Base-by-base conservation (phyloP, 495 filamentous ascomycete genomes). In the Daldinia loculata region DNA sequence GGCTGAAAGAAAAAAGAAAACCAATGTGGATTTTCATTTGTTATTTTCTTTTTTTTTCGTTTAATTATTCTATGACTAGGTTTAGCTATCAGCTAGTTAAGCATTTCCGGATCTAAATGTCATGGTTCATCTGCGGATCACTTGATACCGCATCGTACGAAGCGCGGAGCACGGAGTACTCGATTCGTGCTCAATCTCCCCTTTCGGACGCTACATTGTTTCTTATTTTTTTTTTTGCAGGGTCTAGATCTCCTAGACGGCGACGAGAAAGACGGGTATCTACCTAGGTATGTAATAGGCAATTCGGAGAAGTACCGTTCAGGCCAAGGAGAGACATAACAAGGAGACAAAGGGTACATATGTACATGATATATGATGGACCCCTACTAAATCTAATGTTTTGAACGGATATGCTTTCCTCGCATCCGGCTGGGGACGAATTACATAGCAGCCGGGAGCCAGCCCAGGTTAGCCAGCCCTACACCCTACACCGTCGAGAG, bases 401-500 rank as follows among this genome's bases (percentile, higher is more conserved):
- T 63, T 53, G 19, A 48, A 52, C 70, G 70, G 70, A 73, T 66
- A 66, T 48, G 41, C 7, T 56, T 32, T 69, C 66, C 70, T 69
- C 62, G 66, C 70, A 69, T 73, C 70, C 70, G 70, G 50, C 50
- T 53, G 50, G 50, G 61, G 32, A 57, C 58, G 61, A 66, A 57
- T 34, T 51, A n/a, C n/a, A n/a, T n/a, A 39, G 36, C 56, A 15
- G 29, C 32, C 61, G 34, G 64, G 34, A 17, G 48, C 55, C 36
- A 65, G 48, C 34, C 27, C 19, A 51, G 60, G 24, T 19, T n/a
- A 38, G 34, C 50, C 58, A 70, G 67, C 67, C 61, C 70, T 73
- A 73, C 34, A 36, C 67, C 67, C 70, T 73, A 73, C 68, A 70
- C 62, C 61, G 67, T 61, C 50, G 27, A 60, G 65, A 41, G 48